Percentiles rank a stretch among this genome's conserved stretches.
phyloP scores from a whole-genome alignment of 2,329 filamentous ascomycete genomes.

The Nemania bipapillata region DNA sequence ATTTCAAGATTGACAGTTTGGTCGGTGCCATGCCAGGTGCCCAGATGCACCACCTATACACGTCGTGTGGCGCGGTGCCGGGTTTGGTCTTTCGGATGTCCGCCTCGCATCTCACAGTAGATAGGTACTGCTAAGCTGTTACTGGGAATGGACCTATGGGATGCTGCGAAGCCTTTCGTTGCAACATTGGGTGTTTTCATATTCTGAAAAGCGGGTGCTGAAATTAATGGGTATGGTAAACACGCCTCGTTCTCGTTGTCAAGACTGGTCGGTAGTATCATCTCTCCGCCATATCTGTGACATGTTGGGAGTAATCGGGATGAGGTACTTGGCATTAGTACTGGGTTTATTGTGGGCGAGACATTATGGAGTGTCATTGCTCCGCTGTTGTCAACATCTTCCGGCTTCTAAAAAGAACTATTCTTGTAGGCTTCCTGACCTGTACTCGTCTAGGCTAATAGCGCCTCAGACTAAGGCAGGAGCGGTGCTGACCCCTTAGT shows the following conservation, averaged over 20 bases:
- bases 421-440: too few relatives aligned
- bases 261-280: not conserved
- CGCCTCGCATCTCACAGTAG: not conserved
- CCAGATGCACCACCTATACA: not conserved
- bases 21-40: not conserved
- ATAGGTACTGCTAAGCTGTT: not conserved
- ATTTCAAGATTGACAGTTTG: not conserved
- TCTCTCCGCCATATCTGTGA: not conserved
- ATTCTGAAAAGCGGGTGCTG: not conserved
- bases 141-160: not conserved
- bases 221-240: not conserved
- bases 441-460: too few relatives aligned
- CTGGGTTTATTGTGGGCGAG: not conserved
- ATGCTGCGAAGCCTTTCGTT: not conserved
- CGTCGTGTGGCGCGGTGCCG: not conserved
- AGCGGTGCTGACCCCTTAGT: too few relatives aligned
- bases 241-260: not conserved
- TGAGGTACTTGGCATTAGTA: not conserved
- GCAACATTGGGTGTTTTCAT: not conserved
- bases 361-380: not conserved
- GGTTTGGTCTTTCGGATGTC: not conserved
- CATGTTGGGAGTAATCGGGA: not conserved
- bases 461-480: too few relatives aligned
- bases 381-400: not conserved
- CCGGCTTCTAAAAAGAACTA: too few relatives aligned